Evolutionary conservation across 768 basidiomycete species (phyloP), one percentile per base, ranked within the genome.

Genomic region (Heimioporus sp.): DNA sequence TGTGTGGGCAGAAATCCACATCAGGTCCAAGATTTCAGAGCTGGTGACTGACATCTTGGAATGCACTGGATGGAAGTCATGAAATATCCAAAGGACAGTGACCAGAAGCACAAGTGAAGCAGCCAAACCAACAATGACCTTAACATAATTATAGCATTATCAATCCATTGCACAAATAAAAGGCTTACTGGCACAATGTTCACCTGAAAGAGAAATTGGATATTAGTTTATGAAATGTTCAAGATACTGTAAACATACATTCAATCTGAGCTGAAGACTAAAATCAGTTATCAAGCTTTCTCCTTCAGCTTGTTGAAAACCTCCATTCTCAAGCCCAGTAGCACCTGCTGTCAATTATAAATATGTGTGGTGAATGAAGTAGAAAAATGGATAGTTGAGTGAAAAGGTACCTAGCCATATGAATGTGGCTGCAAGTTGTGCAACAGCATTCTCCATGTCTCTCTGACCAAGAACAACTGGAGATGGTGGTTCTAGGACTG

Each of bases 351-450:
- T 45, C 34, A 11, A 21, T 35, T 12, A 50, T 37, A 12, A 1
- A 32, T 21, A 36, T 3, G 10, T 2, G 2, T 2, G 28, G 12
- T 30, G 15, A 30, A 28, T 15, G n/a, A n/a, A n/a, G n/a, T n/a
- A n/a, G n/a, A n/a, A n/a, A n/a, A n/a, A n/a, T n/a, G n/a, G n/a
- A n/a, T n/a, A n/a, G n/a, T n/a, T 31, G 15, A 28, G 28, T 39
- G 5, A 19, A 15, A 7, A 36, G 37, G 51, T 21, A 54, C 56
- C 49, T 13, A 51, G 10, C 56, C 56, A 57, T 11, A 57, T 36
- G 12, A 37, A 32, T 37, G 32, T 28, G 5, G 56, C 53, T 40
- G 49, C 21, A 2, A 32, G 10, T 10, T 45, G 20, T 40, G 49
- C 48, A 10, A 55, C 8, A 11, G 46, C 43, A 54, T 44, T 28